Base-by-base conservation (phyloP, 176 grass and related monocot species). In the Ampelocalamus luodianensis region DNA sequence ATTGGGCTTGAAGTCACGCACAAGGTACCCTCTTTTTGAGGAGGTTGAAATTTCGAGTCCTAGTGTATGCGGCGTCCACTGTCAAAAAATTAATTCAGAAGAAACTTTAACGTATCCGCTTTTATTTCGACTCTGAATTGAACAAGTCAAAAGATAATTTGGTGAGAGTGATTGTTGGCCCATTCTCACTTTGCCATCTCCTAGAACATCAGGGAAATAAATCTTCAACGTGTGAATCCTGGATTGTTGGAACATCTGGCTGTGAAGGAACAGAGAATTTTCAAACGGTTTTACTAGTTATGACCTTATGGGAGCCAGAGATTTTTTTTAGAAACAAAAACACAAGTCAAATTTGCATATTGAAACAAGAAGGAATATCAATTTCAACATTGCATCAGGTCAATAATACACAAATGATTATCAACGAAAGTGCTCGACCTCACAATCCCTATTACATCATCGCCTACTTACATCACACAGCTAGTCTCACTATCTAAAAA, bases 401-500 rank as follows among this genome's bases (percentile, higher is more conserved):
- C 48, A 83, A 83, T 4, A 39, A 83, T 78, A 83, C 53, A 88
- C 79, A 69, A 75, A 79, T 32, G 32, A 61, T 43, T 66, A 73
- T 65, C 22, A 53, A 72, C 22, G 3, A 49, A 83, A 83, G 80
- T 61, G 8, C 49, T 74, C 23, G 17, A 48, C n/a, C 39, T 77
- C 20, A 60, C 15, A 10, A 63, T 73, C 62, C 32, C 22, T 29
- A 22, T 43, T 88, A 74, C 24, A 77, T 69, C 24, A 77, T 69
- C 49, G n/a, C 50, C 75, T 82, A 77, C 72, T 88, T 88, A 82
- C 72, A 83, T 83, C 61, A 34, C 60, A 69, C 13, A 65, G 69
- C 86, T 88, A 77, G 53, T 77, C 79, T 63, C 79, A 66, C 86
- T 88, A 88, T 44, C 40, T 54, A 88, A 88, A 77, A 48, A 79